Conservation (phyloP, 2,329 filamentous ascomycete species). For the Pseudovirgaria hyperparasitica region DNA sequence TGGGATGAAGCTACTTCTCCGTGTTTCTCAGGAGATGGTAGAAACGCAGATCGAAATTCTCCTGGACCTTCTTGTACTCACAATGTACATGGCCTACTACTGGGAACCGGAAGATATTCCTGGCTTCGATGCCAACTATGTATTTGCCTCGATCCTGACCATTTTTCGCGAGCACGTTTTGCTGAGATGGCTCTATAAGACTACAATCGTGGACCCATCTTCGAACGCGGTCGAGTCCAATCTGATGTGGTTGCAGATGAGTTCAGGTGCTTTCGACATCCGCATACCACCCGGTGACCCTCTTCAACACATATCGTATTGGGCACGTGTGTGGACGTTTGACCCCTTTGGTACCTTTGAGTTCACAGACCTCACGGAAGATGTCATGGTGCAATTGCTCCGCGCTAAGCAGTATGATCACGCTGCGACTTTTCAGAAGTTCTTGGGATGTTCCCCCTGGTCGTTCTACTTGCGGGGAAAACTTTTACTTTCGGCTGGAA, state of each 20-base stretch:
- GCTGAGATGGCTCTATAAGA: slow-evolving; percentile 18
- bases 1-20: slow-evolving; percentile 61
- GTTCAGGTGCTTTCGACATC: slow-evolving; percentile 15
- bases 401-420: slow-evolving; percentile 32
- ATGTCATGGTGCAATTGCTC: slow-evolving; percentile 32
- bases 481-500: slow-evolving; percentile 58
- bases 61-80: slow-evolving; percentile 68
- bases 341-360: slow-evolving; percentile 23
- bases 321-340: slow-evolving; percentile 32
- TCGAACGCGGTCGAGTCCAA: too few relatives aligned
- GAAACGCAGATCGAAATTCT: slow-evolving; percentile 61
- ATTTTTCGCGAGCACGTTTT: slow-evolving; percentile 23
- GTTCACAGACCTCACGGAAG: slow-evolving; percentile 21
- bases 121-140: slow-evolving; percentile 46
- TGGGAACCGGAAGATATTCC: slow-evolving; percentile 60
- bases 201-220: slow-evolving; percentile 3
- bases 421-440: slow-evolving; percentile 53
- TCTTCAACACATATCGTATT: slow-evolving; percentile 28
- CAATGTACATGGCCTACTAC: slow-evolving; percentile 78
- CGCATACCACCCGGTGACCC: slow-evolving; percentile 14
- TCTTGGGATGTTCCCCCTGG: slow-evolving; percentile 47
- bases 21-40: slow-evolving; percentile 67
- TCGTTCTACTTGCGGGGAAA: slow-evolving; percentile 72
- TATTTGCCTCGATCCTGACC: slow-evolving; percentile 53
- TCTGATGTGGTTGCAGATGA: slow-evolving; percentile 1